Evolutionary conservation across 2,329 filamentous ascomycete species (phyloP), one percentile per base, ranked within the genome.

Genomic region (Simplicillium aogashimaense): DNA sequence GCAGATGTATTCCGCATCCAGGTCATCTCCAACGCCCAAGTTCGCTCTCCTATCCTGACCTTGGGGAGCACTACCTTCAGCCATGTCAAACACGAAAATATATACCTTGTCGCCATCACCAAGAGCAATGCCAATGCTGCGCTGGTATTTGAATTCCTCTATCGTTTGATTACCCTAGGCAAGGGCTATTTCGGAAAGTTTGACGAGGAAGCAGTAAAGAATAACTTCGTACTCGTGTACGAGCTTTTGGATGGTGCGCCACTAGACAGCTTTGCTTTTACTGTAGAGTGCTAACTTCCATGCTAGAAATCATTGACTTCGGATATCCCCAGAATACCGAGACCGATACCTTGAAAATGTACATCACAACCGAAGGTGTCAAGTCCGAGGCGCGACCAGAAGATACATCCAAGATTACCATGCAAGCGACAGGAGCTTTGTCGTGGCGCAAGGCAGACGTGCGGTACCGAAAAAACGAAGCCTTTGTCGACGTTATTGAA

Each of bases 1-100:
- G 92, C 92, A 67, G 92, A 98, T 60, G 90, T 98, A 68, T 98
- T 98, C 67, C 89, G 92, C 64, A 98, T 98, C 63, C 92, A 98
- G 61, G 90, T 98, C 67, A 97, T 98, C 62, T 95, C 88, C 53
- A 98, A 98, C 62, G 83, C 92, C 39, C 88, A 95, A 63, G 92
- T 98, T 45, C 87, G 94, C 51, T 97, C 92, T 50, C 92, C 92
- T 44, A 97, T 98, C 65, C 74, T 98, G 53, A 98, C 92, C 4
- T 79, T 98, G 43, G 92, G 94, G 48, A 95, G 87, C 61, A 98
- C 92, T 42, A 98, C 94, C 36, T 98, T 98, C 65, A 95, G 88
- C 71, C 92, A 98, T 80, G 90, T 98, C 66, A 95, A 95, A 64
- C 90, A 95, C 67, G 92, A 98, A 61, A 98, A 98, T 62, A 95